These are phyloP conservation scores for Thalassia testudinum DNA, from an alignment of 116 monocot genomes.

Conservation along the genomic window DNA sequence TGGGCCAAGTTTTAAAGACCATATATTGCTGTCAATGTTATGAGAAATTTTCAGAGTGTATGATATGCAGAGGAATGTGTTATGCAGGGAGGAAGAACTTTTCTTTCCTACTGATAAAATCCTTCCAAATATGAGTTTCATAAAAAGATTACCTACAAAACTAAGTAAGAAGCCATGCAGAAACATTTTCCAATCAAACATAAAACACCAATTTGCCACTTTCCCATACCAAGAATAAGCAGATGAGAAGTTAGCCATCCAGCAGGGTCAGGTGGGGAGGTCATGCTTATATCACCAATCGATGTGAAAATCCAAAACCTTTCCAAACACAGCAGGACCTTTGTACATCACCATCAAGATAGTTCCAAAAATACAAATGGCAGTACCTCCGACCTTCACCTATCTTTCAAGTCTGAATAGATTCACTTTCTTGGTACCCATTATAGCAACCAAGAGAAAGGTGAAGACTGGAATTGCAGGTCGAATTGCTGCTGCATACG, in stretches of 20 bases:
- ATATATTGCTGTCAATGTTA: no score
- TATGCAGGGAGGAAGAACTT: no score
- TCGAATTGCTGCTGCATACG: conserved; percentile 83
- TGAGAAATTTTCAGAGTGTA: no score
- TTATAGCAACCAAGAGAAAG: conserved; percentile 61
- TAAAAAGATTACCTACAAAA: conserved; percentile 80
- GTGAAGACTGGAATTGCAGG: conserved; percentile 87
- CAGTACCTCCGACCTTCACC: conserved; percentile 63
- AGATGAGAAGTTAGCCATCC: conserved; percentile 28
- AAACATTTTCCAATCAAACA: conserved; percentile 86
- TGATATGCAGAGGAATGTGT: no score
- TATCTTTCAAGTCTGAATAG: conserved; percentile 42
- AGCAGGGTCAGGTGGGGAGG: conserved; percentile 45
- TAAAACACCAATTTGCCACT: conserved; percentile 78
- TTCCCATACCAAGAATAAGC: conserved; percentile 27
- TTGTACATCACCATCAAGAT: conserved; percentile 71
- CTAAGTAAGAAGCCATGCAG: conserved; percentile 89
- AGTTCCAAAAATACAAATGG: conserved; percentile 69
- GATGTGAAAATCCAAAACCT: conserved; percentile 3
- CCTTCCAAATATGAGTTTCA: no score
- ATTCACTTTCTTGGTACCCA: conserved; percentile 59
- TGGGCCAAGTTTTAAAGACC: no score
- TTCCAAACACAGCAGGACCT: conserved; percentile 47
- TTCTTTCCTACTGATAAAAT: no score
- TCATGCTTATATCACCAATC: conserved; percentile 31